Evolutionary conservation across 106 monocot genomes (phyloP).

Genomic region (Platanthera guangdongensis): DNA sequence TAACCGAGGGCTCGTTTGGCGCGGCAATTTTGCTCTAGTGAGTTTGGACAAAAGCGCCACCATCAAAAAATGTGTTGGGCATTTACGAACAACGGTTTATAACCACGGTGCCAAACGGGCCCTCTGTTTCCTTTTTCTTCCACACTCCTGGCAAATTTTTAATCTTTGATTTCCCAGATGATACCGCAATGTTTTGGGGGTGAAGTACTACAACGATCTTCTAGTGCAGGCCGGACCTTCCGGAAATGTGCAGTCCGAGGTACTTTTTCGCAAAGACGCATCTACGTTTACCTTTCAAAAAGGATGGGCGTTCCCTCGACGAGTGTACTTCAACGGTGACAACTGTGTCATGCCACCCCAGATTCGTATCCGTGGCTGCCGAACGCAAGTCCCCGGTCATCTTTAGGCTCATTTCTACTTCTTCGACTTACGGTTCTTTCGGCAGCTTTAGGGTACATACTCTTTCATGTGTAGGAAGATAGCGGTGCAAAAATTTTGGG

Average conservation of each 20-base stretch:
- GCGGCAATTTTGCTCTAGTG: too few relatives aligned
- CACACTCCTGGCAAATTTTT: too few relatives aligned
- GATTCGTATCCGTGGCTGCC: conserved; percentile 82
- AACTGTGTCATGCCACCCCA: conserved; percentile 85
- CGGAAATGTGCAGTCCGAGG: conserved; percentile 83
- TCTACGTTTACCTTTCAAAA: conserved; percentile 60
- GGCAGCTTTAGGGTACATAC: conserved; percentile 16
- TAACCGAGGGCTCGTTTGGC: too few relatives aligned
- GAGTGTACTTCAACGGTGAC: conserved; percentile 88
- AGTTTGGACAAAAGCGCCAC: too few relatives aligned
- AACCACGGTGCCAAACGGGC: too few relatives aligned
- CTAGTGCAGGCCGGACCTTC: conserved; percentile 69
- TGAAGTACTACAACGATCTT: conserved; percentile 80
- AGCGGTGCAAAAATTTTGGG: too few relatives aligned
- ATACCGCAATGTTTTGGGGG: conserved; percentile 79
- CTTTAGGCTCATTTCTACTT: neutral
- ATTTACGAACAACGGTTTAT: too few relatives aligned
- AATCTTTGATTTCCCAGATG: conserved; percentile 33
- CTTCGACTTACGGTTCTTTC: conserved; percentile 21
- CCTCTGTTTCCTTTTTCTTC: too few relatives aligned
- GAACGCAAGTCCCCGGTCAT: conserved; percentile 27
- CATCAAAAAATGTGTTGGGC: too few relatives aligned
- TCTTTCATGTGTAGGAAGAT: neutral
- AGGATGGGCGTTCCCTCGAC: conserved; percentile 90
- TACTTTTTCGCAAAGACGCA: conserved; percentile 60